Conservation (phyloP, 2,329 filamentous ascomycete species). For the Colletotrichum gigasporum region DNA sequence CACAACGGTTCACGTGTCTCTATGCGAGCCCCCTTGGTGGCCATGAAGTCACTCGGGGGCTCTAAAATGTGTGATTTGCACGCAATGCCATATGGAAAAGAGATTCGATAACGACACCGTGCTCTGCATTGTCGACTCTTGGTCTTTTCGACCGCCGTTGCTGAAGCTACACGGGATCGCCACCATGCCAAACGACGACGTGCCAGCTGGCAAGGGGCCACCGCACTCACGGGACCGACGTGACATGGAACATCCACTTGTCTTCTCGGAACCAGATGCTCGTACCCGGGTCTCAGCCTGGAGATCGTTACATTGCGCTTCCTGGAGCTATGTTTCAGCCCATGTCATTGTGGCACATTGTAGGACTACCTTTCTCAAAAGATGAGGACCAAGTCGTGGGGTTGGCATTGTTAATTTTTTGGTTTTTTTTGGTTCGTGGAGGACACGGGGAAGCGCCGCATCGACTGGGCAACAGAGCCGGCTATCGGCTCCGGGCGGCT, state of each 20-base stretch:
- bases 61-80: constrained; percentile 26
- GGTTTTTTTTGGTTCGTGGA: not conserved
- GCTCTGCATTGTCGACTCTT: not conserved
- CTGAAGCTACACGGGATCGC: not conserved
- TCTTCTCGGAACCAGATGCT: not conserved
- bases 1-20: constrained; percentile 28
- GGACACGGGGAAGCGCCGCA: not conserved
- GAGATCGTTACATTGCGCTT: not conserved
- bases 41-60: constrained; percentile 15
- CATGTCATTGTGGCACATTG: not conserved
- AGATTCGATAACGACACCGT: not conserved
- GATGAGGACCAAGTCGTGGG: not conserved
- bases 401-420: no score
- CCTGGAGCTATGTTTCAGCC: not conserved
- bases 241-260: not conserved
- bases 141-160: not conserved
- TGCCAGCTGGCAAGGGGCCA: not conserved
- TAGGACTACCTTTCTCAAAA: constrained; percentile 14
- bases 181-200: not conserved
- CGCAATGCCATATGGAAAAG: not conserved
- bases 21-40: constrained; percentile 17
- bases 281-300: not conserved
- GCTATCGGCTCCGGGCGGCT: not conserved
- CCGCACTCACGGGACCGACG: not conserved
- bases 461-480: not conserved